Percentiles rank a stretch among this genome's conserved stretches.
Conservation (phyloP, 169 alveolate genomes). For the Plasmodium coatneyi region DNA sequence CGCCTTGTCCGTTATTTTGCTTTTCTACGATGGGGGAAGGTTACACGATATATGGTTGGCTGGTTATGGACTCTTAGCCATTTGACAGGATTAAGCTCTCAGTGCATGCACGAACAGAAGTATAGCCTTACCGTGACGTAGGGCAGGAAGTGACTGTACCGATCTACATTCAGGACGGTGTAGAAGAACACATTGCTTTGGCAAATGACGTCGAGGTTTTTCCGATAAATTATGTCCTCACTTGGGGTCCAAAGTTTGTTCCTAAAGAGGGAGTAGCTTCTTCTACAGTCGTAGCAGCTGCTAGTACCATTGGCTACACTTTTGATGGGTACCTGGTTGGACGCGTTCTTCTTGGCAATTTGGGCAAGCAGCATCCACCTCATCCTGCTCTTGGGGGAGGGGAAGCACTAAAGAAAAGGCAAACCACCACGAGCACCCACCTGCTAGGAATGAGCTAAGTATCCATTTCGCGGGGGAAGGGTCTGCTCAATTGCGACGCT, state of each 20-base stretch:
- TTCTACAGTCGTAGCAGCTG: background rate
- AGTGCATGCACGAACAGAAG: background rate
- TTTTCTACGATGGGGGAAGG: conserved; percentile 13
- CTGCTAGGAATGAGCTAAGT: background rate
- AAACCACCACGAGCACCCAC: background rate
- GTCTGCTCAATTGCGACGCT: background rate
- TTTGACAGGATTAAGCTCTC: too few species aligned
- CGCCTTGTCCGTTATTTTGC: conserved; percentile 47
- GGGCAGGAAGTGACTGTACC: conserved; percentile 47
- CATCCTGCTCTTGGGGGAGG: background rate
- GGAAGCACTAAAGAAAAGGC: background rate
- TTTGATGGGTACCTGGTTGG: background rate
- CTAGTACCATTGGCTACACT: background rate
- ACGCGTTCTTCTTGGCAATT: background rate
- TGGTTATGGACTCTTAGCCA: too few species aligned
- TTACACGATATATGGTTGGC: background rate
- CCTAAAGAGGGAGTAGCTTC: conserved; percentile 19
- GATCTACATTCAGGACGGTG: conserved; percentile 56
- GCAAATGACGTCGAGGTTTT: conserved; percentile 25
- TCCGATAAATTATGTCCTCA: conserved; percentile 34
- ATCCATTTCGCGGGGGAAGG: background rate
- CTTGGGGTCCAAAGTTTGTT: background rate
- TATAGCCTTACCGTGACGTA: conserved; percentile 28
- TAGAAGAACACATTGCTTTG: conserved; percentile 44
- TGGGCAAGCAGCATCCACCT: background rate